These are phyloP conservation scores for Monosporascus sp. DNA, from an alignment of 2,329 filamentous ascomycete genomes.

Conservation along the genomic window DNA sequence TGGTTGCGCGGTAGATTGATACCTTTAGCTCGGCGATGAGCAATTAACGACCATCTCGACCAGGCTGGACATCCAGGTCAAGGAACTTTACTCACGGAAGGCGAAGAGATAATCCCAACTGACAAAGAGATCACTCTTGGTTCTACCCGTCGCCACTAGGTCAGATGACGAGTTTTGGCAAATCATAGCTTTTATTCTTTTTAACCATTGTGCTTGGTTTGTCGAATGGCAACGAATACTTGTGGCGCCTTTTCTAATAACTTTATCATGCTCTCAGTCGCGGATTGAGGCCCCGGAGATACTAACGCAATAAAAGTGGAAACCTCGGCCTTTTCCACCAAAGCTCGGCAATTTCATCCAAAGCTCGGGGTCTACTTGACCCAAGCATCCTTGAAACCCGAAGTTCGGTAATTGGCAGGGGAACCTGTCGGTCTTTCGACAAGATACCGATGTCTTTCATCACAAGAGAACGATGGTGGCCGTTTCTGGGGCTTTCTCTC, in stretches of 20 bases:
- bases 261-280: not conserved
- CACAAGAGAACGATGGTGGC: not conserved
- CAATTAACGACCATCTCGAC: too few species aligned
- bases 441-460: not conserved
- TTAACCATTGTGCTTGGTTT: not conserved
- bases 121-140: too few species aligned
- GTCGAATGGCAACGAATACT: not conserved
- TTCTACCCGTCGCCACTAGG: too few species aligned
- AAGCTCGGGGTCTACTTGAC: not conserved
- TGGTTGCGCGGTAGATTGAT: too few species aligned
- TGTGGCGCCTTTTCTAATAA: not conserved
- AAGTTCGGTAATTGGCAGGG: not conserved
- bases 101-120: too few species aligned
- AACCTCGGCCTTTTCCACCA: not conserved
- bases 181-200: too few species aligned
- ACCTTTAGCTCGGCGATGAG: too few species aligned
- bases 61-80: too few species aligned
- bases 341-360: not conserved
- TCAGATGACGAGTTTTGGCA: too few species aligned
- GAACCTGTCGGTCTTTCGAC: not conserved
- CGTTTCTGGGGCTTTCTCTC: too few species aligned
- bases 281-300: not conserved
- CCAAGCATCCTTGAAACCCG: not conserved
- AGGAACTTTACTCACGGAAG: too few species aligned
- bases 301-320: not conserved